These are phyloP conservation scores for Lepidium africanum DNA, from an alignment of 345 rosid genomes.

Conservation along the genomic window DNA sequence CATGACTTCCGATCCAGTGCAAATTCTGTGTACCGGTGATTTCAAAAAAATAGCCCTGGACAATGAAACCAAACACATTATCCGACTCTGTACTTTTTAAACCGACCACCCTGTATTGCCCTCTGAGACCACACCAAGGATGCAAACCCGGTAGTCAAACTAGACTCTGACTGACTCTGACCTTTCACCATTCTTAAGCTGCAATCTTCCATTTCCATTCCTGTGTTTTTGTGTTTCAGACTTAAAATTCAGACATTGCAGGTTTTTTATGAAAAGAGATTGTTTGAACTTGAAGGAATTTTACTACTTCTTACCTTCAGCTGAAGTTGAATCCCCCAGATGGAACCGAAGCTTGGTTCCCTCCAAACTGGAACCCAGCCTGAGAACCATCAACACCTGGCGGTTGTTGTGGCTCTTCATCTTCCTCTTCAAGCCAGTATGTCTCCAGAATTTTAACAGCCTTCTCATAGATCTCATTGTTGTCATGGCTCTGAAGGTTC, in stretches of 20 bases:
- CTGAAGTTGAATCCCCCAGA: constrained; percentile 75
- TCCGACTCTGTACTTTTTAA: constrained; percentile 8
- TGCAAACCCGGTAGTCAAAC: not conserved
- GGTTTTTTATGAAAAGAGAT: not conserved
- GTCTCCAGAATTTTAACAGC: constrained; percentile 79
- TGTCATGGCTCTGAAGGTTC: constrained; percentile 76
- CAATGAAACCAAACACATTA: not conserved
- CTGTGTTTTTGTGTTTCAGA: constrained; percentile 11
- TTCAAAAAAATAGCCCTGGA: constrained; percentile 6
- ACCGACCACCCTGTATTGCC: constrained; percentile 4
- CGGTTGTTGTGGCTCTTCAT: constrained; percentile 60
- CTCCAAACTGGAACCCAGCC: constrained; percentile 60
- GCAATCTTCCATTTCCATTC: not conserved
- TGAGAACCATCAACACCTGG: constrained; percentile 49
- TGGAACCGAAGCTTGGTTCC: constrained; percentile 47
- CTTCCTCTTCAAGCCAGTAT: constrained; percentile 84
- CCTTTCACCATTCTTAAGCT: not conserved
- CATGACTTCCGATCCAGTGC: not conserved
- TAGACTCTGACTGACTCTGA: constrained; percentile 18
- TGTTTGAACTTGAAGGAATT: not conserved
- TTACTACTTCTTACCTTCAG: constrained; percentile 31
- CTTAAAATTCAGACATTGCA: not conserved
- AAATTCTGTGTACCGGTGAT: not conserved
- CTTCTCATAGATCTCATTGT: constrained; percentile 79
- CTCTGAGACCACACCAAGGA: not conserved